Base-by-base conservation (phyloP, 2,329 filamentous ascomycete genomes). In the Epichloe sylvatica region DNA sequence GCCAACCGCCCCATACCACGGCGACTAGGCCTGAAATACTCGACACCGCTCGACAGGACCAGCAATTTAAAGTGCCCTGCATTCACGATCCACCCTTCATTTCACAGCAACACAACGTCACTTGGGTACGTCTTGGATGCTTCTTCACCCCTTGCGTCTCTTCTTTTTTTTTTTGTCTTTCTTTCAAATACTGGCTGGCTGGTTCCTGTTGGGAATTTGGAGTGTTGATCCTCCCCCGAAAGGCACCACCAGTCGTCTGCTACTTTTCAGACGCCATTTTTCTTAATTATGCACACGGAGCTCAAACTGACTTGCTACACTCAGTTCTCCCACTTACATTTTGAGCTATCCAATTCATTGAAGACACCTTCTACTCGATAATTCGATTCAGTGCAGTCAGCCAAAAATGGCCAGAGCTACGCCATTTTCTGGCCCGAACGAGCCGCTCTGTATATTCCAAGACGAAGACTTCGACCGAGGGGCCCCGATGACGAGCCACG, bases 321-420 rank as follows among this genome's bases (percentile, higher is more conserved):
- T 19, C 17, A 30, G 30, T 30, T 30, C 8, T 30, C 30, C 30
- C 30, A 30, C 30, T 9, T 30, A 9, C 9, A 30, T 30, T 30
- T 9, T 30, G 30, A 30, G 30, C 30, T 11, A 11, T 36, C 5
- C 34, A 23, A 19, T 45, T 23, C 19, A 45, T 30, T 33, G 33
- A 13, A 41, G 35, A 49, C 46, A 45, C 51, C 52, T 45, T 41
- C 34, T 23, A 35, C 36, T 7, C 34, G 33, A 39, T 41, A 15
- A 45, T 47, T 40, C 49, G 50, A 51, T 52, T 49, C 11, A 33
- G 15, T 40, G 9, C 13, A 40, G 52, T 53, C 57, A 71, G 73
- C 70, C 70, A 64, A 55, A 55, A 50, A 79, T 79, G 76, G 74
- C 73, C 69, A 71, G 71, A 66, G 66, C 68, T 58, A 67, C 72